Conservation (phyloP, 2,329 filamentous ascomycete genomes). For the Trichoderma gracile region DNA sequence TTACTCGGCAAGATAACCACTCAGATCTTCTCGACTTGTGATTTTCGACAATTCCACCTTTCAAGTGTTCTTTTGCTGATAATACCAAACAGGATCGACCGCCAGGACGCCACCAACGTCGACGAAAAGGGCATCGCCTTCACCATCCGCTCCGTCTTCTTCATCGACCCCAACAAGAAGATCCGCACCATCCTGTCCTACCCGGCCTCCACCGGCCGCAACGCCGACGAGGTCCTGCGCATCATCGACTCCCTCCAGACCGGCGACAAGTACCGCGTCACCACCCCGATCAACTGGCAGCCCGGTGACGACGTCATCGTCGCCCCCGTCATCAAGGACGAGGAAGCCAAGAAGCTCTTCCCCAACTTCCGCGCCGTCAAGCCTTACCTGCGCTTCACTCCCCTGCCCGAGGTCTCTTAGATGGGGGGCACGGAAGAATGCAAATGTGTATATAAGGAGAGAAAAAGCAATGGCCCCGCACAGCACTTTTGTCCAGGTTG, state of each 20-base stretch:
- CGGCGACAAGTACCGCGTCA: constrained; percentile 84
- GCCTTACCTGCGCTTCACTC: constrained; percentile 74
- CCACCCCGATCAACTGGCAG: constrained; percentile 88
- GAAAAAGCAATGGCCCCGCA: not conserved
- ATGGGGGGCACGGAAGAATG: constrained; percentile 2
- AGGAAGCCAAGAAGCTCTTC: constrained; percentile 86
- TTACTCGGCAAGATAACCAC: no score
- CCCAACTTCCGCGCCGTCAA: constrained; percentile 70
- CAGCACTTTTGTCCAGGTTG: no score
- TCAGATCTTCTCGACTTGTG: no score
- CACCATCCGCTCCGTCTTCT: constrained; percentile 91
- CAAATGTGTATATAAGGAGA: not conserved
- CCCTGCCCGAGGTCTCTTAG: constrained; percentile 56
- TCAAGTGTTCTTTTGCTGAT: no score
- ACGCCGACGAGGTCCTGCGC: constrained; percentile 76
- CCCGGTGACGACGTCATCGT: constrained; percentile 91
- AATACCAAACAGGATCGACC: constrained; percentile 66
- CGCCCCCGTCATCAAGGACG: constrained; percentile 76
- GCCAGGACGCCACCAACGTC: constrained; percentile 79
- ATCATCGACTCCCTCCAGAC: constrained; percentile 78
- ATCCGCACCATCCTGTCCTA: constrained; percentile 92
- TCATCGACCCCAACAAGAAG: constrained; percentile 92
- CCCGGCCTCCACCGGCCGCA: constrained; percentile 85
- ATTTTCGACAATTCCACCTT: no score
- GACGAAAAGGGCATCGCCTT: constrained; percentile 83